Percentiles rank a stretch among this genome's conserved stretches.
Conservation (phyloP, 1,284 basidiomycete genomes). For the Xerocomus nothofagi region DNA sequence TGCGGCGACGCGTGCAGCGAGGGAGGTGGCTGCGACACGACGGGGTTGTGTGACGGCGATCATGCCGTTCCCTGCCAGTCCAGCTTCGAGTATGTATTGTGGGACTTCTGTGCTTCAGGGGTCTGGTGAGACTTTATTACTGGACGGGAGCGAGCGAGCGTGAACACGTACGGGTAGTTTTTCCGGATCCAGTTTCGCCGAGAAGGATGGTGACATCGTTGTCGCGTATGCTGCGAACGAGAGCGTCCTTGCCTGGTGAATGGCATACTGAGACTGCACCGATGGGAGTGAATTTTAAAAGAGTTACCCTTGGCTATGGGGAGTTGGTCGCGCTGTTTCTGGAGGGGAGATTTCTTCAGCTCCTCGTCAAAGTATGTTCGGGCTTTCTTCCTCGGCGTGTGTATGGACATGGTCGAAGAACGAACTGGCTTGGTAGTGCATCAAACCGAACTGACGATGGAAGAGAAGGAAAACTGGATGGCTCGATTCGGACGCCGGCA, state of each 20-base stretch:
- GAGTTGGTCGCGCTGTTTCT: conserved; percentile 65
- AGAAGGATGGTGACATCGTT: conserved; percentile 91
- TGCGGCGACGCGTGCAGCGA: conserved; percentile 85
- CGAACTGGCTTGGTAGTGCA: neutral
- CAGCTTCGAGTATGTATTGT: conserved; percentile 82
- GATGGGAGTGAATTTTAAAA: neutral
- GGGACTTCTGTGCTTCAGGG: conserved; percentile 70
- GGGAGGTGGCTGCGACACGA: conserved; percentile 90
- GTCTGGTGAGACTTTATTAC: conserved; percentile 17
- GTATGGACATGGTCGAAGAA: conserved; percentile 13
- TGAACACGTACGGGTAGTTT: conserved; percentile 82
- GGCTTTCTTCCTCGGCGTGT: conserved; percentile 30
- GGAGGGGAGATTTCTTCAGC: conserved; percentile 37
- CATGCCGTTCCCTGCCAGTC: conserved; percentile 59
- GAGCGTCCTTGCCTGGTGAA: conserved; percentile 64
- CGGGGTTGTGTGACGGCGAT: conserved; percentile 93
- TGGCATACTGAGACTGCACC: conserved; percentile 1
- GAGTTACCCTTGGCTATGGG: conserved; percentile 73
- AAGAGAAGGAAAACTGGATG: too few species aligned
- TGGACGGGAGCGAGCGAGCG: neutral
- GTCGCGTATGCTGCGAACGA: conserved; percentile 70
- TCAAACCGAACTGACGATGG: too few species aligned
- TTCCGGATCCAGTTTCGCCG: conserved; percentile 97
- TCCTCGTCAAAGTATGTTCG: conserved; percentile 23
- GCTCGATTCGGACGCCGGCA: conserved; percentile 29